Base-by-base conservation (phyloP, 805 yeast genomes). In the Dipodascopsis tothii region DNA sequence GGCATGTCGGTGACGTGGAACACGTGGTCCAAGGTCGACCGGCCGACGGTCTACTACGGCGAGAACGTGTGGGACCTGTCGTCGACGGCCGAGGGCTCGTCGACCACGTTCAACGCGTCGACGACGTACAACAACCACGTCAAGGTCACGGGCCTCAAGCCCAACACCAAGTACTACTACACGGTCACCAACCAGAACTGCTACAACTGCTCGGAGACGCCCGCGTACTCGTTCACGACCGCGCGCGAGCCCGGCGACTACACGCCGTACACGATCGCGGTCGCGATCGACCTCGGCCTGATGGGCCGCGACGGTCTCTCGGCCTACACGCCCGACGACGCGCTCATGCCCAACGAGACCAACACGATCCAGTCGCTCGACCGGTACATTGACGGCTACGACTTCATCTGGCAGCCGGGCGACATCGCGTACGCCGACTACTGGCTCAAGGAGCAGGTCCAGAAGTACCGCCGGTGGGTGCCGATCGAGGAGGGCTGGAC, bases 351-450 rank as follows among this genome's bases (percentile, higher is more conserved):
- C 4, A 9, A 36, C 18, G 48, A 48, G 20, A 37, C 40, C 42
- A 48, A 38, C 32, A 48, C 52, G 18, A 48, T 48, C 42, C 52
- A 48, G 42, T 48, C 50, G 5, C 44, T 48, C 5, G 30, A 47
- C n/a, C 41, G 46, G n/a, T 48, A 39, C 33, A 38, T 27, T 19
- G 50, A 45, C 21, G 51, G 50, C 17, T 46, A 20, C 22, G 52
- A 42, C 14, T 33, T 48, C 14, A 27, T 48, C 5, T 36, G 37
- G 33, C 52, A 46, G 22, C 52, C 56, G 6, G 64, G 64, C 32
- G 64, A 60, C 42, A 40, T 60, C 38, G 61, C 59, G 19, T 60
- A 60, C 37, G 60, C 64, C 9, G 64, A 60, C 46, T 41, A 56
- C 23, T 60, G 61, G 60, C 55, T 60, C 33, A 37, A 50, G 33